Evolutionary conservation across 768 basidiomycete species (phyloP), one percentile per base, ranked within the genome.

Genomic region (Termitomyces sp.): DNA sequence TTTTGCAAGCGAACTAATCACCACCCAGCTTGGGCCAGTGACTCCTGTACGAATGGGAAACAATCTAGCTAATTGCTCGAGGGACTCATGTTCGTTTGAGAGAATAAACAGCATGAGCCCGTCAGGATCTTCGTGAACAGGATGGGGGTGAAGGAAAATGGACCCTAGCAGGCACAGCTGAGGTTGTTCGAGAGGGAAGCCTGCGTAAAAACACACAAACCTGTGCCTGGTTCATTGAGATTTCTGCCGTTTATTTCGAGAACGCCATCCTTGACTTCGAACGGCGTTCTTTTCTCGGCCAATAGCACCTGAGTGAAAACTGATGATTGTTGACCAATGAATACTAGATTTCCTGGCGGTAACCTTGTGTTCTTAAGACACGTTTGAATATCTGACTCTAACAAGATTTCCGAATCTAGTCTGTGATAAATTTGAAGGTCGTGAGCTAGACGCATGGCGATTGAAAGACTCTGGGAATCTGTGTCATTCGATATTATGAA

Each of bases 1-100:
- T 61, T 88, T 88, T 20, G 83, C 76, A 13, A 70, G 67, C 14
- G 70, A 70, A 10, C 82, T 79, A 3, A 86, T 74, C 18, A 92
- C 76, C 6, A 92, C 63, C 90, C 92, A 95, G 64, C 92, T 89
- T 1, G 92, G 90, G 1, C 81, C 77, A 9, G 83, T 69, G 3
- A 93, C 76, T 3, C 92, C 92, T 2, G 93, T 96, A 20, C 94
- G 83, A 26, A 91, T 80, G 4, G 94, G 93, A 66, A 95, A 89
- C n/a, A 94, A 71, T 46, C 88, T 80, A 2, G 79, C 68, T 1
- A 80, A 83, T 54, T 85, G 76, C 68, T 95, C 94, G 4, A 92
- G 73, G 2, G 85, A 86, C 1, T 68, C 62, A 0, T 63, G 62
- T 60, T 86, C 83, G 4, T 81, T 79, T 16, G 82, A 84, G 14